phyloP scores from a whole-genome alignment of 2,329 filamentous ascomycete genomes.

The Pestalotiopsis fici region DNA sequence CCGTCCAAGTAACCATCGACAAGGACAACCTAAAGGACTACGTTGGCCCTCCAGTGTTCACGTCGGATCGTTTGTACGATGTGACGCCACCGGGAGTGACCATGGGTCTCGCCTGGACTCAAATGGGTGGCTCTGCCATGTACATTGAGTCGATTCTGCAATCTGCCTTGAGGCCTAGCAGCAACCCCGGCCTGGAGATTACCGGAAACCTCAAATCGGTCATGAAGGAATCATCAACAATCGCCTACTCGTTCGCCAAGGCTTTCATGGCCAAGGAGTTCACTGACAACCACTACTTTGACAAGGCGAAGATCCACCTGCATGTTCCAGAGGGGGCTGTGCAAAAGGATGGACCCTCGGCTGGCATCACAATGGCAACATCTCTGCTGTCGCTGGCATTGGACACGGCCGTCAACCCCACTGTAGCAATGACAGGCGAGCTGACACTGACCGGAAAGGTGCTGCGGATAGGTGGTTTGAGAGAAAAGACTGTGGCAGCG shows the following conservation, averaged over 20 bases:
- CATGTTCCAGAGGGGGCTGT: conserved; percentile 97
- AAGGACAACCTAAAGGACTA: conserved; percentile 95
- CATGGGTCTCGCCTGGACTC: conserved; percentile 98
- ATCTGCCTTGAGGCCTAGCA: conserved; percentile 71
- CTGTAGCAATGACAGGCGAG: conserved; percentile 97
- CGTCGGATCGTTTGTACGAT: conserved; percentile 92
- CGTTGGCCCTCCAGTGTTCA: conserved; percentile 93
- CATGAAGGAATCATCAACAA: conserved; percentile 96
- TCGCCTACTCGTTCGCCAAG: conserved; percentile 96
- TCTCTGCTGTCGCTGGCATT: conserved; percentile 84
- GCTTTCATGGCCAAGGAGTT: conserved; percentile 82
- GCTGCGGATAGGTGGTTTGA: conserved; percentile 85
- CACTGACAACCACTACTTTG: conserved; percentile 91
- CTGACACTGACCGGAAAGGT: conserved; percentile 97
- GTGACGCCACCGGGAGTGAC: conserved; percentile 90
- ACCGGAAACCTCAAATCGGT: conserved; percentile 94
- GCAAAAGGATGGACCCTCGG: conserved; percentile 89
- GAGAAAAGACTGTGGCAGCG: conserved; percentile 97
- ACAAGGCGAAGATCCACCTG: conserved; percentile 91
- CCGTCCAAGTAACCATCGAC: conserved; percentile 81
- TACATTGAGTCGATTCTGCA: conserved; percentile 98
- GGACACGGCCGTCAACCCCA: conserved; percentile 75
- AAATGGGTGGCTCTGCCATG: conserved; percentile 92
- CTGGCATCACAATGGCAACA: conserved; percentile 98
- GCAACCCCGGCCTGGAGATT: conserved; percentile 79